Evolutionary conservation across 2,329 filamentous ascomycete genomes (phyloP).

Genomic region (Hypoxylon sp.): DNA sequence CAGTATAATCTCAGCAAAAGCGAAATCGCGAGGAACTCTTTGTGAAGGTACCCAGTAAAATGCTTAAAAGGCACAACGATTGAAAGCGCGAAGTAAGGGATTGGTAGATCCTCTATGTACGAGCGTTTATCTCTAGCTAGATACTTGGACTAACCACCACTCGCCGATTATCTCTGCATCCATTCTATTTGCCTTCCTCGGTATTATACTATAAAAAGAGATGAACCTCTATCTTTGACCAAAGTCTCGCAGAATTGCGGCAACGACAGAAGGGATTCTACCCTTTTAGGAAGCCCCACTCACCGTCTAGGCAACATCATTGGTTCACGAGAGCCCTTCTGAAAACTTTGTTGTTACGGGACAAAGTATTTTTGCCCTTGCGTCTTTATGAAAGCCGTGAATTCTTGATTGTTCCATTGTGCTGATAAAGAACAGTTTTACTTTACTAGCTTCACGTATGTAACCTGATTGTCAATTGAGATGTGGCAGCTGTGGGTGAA

Average conservation of each 20-base stretch:
- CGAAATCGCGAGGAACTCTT: not conserved
- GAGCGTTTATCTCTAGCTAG: too few relatives aligned
- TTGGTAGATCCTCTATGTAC: too few relatives aligned
- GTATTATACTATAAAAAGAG: too few relatives aligned
- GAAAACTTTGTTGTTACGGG: not conserved
- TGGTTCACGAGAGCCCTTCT: not conserved
- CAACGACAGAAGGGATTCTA: not conserved
- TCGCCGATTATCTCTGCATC: too few relatives aligned
- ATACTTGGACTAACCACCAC: too few relatives aligned
- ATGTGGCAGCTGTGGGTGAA: too few relatives aligned
- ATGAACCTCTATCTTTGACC: not conserved
- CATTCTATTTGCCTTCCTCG: too few relatives aligned
- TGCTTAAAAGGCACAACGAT: not conserved
- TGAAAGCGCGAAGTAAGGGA: conserved; percentile 1
- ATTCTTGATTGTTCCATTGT: not conserved
- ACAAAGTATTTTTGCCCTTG: not conserved
- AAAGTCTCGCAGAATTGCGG: not conserved
- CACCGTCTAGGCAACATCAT: not conserved
- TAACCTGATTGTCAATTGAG: not conserved
- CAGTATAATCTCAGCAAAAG: not conserved
- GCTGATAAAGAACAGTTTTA: not conserved
- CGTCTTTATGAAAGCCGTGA: not conserved
- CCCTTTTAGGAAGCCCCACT: conserved; percentile 9
- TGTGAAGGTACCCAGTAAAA: not conserved
- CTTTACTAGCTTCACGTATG: not conserved